Base-by-base conservation (phyloP, 441 rosid genomes). In the Eutrema salsugineum region DNA sequence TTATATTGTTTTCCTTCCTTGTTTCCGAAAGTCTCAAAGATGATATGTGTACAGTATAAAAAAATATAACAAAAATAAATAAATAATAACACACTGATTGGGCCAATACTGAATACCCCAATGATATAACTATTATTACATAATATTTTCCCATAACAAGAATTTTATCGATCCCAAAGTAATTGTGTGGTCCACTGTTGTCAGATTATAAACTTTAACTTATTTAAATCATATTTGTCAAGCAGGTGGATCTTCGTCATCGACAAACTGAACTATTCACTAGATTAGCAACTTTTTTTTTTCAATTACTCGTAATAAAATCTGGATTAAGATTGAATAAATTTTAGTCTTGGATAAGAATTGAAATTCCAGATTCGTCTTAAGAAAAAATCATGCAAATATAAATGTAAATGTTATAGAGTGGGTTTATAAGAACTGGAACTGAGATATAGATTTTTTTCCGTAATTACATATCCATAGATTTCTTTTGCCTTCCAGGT, bases 171-270 rank as follows among this genome's bases (percentile, higher is more conserved):
- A 24, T 14, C 36, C 58, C 22, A 49, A 49, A 22, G 16, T 36
- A 65, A 36, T 55, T 33, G 15, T 27, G 50, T 59, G 66, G 74
- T 38, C 74, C 50, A 70, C 12, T 70, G 58, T 28, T 59, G 74
- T 70, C 59, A 70, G 39, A 48, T 59, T 48, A 28, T 8, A 70
- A 36, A 70, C 50, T 47, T 64, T 20, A 32, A 54, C 40, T 50
- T 24, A 24, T 28, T 15, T 54, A 36, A 54, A 32, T 33, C 60
- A 56, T n/a, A 55, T 32, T 42, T 32, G 40, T 43, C 72, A 56
- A 19, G 24, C 55, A 56, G 22, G 15, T 56, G 55, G 63, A 33
- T 56, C 63, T 8, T 39, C 43, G 43, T 12, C 43, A 5, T 28
- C 32, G 32, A 28, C 32, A 1, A 39, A 4, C 15, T 6, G 44